A percentile compares a stretch with the other conserved stretches of the same genome.
Conservation (phyloP, 169 alveolate genomes). For the Plasmodium sp. region DNA sequence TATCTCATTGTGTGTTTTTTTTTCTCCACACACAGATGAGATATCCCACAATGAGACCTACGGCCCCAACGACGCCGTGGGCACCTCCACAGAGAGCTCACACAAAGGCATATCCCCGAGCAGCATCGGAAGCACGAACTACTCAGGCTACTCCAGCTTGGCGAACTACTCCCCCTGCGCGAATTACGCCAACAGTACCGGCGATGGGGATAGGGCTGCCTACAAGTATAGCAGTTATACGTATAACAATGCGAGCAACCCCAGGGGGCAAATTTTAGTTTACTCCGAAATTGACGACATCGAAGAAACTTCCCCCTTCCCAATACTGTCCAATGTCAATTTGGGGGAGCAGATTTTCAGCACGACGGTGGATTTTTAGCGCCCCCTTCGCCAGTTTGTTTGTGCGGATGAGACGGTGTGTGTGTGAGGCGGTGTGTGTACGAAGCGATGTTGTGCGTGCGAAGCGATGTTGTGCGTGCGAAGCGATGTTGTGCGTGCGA, state of each 20-base stretch:
- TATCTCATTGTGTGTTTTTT: not conserved
- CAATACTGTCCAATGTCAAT: conserved; percentile 45
- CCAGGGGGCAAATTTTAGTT: conserved; percentile 7
- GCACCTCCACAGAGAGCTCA: not conserved
- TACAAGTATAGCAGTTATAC: conserved; percentile 43
- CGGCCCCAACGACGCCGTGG: not conserved
- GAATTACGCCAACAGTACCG: not conserved
- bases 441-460: not conserved
- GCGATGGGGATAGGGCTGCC: not conserved
- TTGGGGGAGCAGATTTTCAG: conserved; percentile 71
- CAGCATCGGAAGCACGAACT: not conserved
- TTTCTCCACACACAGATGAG: not conserved
- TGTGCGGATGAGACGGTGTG: not conserved
- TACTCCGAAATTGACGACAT: conserved; percentile 59
- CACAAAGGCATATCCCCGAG: not conserved
- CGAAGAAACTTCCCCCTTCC: conserved; percentile 69
- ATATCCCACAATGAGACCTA: not conserved
- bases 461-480: not conserved
- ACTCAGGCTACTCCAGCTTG: not conserved
- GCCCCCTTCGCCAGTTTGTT: not conserved
- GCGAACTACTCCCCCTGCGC: not conserved
- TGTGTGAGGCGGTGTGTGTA: not conserved
- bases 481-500: not conserved
- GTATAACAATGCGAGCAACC: conserved; percentile 1
- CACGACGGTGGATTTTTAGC: conserved; percentile 61